Percentiles rank a stretch among this genome's conserved stretches.
Conservation (phyloP, 352 stramenopile species). For the Globisporangium ultimum region DNA sequence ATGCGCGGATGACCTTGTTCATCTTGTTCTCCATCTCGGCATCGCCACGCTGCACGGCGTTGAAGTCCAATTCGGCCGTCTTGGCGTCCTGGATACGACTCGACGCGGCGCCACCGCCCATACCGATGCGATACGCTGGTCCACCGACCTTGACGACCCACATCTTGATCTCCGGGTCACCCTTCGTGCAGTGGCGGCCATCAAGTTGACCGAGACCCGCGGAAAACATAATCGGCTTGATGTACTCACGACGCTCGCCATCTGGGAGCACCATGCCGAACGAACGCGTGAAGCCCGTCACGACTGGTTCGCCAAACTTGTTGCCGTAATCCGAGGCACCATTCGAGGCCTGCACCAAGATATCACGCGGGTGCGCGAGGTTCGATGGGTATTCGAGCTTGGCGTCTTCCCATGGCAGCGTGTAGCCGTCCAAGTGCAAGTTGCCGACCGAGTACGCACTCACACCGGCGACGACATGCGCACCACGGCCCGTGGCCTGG, state of each 20-base stretch:
- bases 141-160: slow-evolving; percentile 98
- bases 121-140: slow-evolving; percentile 98
- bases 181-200: slow-evolving; percentile 92
- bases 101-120: slow-evolving; percentile 96
- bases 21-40: slow-evolving; percentile 99
- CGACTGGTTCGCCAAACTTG: slow-evolving; percentile 99
- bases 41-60: slow-evolving; percentile 99
- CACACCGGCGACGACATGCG: slow-evolving; percentile 93
- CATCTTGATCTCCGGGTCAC: slow-evolving; percentile 93
- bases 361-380: slow-evolving; percentile 90
- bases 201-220: slow-evolving; percentile 97
- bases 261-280: slow-evolving; percentile 96
- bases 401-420: slow-evolving; percentile 96
- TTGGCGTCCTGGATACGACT: slow-evolving; percentile 93
- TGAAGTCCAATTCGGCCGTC: slow-evolving; percentile 97
- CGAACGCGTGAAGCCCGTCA: slow-evolving; percentile 96
- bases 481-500: slow-evolving; percentile 96
- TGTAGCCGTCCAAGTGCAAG: slow-evolving; percentile 95
- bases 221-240: slow-evolving; percentile 99
- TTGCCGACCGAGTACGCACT: slow-evolving; percentile 92
- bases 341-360: slow-evolving; percentile 97
- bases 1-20: slow-evolving; percentile 98
- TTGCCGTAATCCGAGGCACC: slow-evolving; percentile 99
- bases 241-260: slow-evolving; percentile 97
- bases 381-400: slow-evolving; percentile 89